These are phyloP conservation scores for Ormosia emarginata DNA, from an alignment of 306 rosid species.

Conservation along the genomic window DNA sequence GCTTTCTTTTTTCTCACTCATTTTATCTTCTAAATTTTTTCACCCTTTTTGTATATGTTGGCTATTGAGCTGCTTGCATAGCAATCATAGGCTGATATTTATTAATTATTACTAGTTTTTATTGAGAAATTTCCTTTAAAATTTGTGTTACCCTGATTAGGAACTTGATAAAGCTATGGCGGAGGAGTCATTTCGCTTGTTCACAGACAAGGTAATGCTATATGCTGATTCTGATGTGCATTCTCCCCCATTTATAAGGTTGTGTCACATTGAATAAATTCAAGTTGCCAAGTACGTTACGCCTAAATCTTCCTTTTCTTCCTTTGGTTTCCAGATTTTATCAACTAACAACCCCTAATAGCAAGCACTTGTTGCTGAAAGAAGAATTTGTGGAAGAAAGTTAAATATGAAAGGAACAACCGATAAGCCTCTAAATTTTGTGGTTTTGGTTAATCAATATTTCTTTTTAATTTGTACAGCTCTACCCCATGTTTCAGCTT, in stretches of 20 bases:
- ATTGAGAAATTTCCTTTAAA: not conserved
- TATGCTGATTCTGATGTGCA: not conserved
- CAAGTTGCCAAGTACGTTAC: not conserved
- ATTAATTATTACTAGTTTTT: too few species aligned
- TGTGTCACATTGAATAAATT: constrained; percentile 6
- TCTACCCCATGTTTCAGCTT: not conserved
- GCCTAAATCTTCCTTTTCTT: not conserved
- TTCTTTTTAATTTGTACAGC: constrained; percentile 17
- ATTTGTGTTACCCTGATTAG: constrained; percentile 34
- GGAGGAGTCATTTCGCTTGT: constrained; percentile 49
- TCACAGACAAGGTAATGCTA: constrained; percentile 64
- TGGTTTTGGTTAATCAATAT: not conserved
- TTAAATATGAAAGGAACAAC: constrained; percentile 1
- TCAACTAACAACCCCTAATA: constrained; percentile 43
- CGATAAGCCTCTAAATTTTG: constrained; percentile 6
- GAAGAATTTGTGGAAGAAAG: not conserved
- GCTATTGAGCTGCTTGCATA: too few species aligned
- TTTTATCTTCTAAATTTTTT: too few species aligned
- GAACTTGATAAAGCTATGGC: constrained; percentile 83
- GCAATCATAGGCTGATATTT: too few species aligned
- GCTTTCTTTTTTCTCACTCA: too few species aligned
- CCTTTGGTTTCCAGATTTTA: constrained; percentile 48
- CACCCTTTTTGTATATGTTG: too few species aligned
- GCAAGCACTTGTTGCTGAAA: constrained; percentile 1
- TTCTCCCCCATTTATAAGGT: not conserved